These are phyloP conservation scores for Calonectria pseudoreteaudii DNA, from an alignment of 2,329 filamentous ascomycete genomes.

Conservation along the genomic window DNA sequence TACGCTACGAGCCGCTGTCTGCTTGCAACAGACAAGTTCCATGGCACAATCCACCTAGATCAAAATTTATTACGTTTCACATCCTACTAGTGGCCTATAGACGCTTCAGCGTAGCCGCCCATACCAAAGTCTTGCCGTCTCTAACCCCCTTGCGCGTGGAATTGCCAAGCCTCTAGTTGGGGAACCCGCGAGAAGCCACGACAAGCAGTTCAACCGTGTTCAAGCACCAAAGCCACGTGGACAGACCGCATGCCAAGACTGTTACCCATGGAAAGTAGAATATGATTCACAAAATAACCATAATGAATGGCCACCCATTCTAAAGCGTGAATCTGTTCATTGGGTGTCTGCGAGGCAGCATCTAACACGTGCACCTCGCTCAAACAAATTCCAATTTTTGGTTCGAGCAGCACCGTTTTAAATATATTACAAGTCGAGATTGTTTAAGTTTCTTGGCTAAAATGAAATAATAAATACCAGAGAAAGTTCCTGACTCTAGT, in stretches of 20 bases:
- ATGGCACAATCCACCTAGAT: background rate
- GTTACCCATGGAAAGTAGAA: background rate
- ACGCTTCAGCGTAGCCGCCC: background rate
- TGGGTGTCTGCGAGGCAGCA: too few relatives aligned
- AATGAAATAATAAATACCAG: too few relatives aligned
- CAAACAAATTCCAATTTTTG: too few relatives aligned
- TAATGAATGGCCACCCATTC: too few relatives aligned
- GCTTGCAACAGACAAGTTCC: background rate
- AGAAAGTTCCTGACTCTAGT: too few relatives aligned
- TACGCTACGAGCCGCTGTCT: background rate
- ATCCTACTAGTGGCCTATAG: background rate
- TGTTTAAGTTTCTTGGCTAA: too few relatives aligned
- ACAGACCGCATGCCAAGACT: background rate
- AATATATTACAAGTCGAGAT: too few relatives aligned
- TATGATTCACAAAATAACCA: too few relatives aligned
- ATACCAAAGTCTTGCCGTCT: background rate
- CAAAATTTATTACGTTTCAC: background rate
- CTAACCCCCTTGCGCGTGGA: background rate
- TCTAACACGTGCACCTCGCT: too few relatives aligned
- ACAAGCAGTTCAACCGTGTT: background rate
- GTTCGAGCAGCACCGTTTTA: too few relatives aligned
- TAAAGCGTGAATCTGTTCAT: too few relatives aligned
- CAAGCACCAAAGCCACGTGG: background rate
- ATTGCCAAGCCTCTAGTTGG: background rate
- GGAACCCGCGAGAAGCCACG: background rate